Conservation (phyloP, 495 filamentous ascomycete species). For the Xanthoparmelia taractica region DNA sequence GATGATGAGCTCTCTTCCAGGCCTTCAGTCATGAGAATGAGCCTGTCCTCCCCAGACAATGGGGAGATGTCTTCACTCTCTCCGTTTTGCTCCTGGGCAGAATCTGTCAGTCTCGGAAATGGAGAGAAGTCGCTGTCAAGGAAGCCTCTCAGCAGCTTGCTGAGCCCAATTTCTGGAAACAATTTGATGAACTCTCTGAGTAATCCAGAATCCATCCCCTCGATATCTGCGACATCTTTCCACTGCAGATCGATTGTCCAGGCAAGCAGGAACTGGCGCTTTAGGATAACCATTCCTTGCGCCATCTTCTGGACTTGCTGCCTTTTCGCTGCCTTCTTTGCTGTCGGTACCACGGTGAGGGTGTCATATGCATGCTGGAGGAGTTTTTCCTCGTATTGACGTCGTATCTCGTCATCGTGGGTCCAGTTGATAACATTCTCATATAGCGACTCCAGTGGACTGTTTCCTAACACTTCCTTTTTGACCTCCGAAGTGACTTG, state of each 20-base stretch:
- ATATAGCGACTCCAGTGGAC: slow-evolving; percentile 67
- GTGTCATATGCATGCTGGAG: slow-evolving; percentile 72
- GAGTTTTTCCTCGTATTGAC: slow-evolving; percentile 83
- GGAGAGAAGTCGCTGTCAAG: slow-evolving; percentile 78
- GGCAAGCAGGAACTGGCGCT: slow-evolving; percentile 80
- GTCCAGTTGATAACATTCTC: slow-evolving; percentile 81
- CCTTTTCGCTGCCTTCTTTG: slow-evolving; percentile 60
- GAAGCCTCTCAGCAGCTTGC: slow-evolving; percentile 71
- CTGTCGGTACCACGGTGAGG: slow-evolving; percentile 54
- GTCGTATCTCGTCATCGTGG: slow-evolving; percentile 73
- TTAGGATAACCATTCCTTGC: slow-evolving; percentile 89
- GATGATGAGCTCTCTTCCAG: slow-evolving; percentile 63
- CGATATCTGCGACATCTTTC: slow-evolving; percentile 65
- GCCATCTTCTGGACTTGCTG: slow-evolving; percentile 65
- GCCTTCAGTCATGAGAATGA: slow-evolving; percentile 78
- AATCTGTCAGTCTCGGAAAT: slow-evolving; percentile 47
- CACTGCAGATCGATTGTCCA: slow-evolving; percentile 89
- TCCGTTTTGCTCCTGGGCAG: slow-evolving; percentile 30
- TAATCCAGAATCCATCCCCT: slow-evolving; percentile 63
- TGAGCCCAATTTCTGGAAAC: slow-evolving; percentile 76
- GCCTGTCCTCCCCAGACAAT: slow-evolving; percentile 59
- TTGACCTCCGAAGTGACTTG: slow-evolving; percentile 84
- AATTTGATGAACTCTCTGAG: slow-evolving; percentile 72
- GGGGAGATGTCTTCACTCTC: slow-evolving; percentile 39
- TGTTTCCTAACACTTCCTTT: slow-evolving; percentile 65